Percentiles rank a stretch among this genome's conserved stretches.
These are phyloP conservation scores for Thermochaetoides dissita DNA, from an alignment of 2,329 filamentous ascomycete genomes.

Conservation along the genomic window DNA sequence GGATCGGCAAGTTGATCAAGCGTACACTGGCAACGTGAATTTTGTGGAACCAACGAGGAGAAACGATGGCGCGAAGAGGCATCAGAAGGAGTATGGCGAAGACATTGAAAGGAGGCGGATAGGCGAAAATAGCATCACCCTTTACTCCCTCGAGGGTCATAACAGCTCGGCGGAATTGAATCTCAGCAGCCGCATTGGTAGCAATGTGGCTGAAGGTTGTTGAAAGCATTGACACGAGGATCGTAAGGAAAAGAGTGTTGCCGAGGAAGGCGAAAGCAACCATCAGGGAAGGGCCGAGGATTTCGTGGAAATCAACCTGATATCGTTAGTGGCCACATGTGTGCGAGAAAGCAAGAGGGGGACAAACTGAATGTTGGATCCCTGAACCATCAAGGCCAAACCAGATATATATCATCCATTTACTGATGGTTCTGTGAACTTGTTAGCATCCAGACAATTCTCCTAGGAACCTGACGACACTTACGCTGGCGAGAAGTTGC, in stretches of 20 bases:
- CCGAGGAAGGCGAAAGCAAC: slow-evolving; percentile 73
- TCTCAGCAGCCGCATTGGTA: slow-evolving; percentile 64
- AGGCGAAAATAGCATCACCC: slow-evolving; percentile 68
- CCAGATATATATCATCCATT: slow-evolving; percentile 93
- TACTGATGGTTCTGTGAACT: slow-evolving; percentile 48
- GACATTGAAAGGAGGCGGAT: slow-evolving; percentile 73
- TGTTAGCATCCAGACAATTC: slow-evolving; percentile 1
- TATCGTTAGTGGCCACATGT: slow-evolving; percentile 4
- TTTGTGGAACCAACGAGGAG: slow-evolving; percentile 81
- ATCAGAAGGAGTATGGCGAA: slow-evolving; percentile 60
- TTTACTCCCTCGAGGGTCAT: slow-evolving; percentile 78
- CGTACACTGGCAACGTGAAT: slow-evolving; percentile 69
- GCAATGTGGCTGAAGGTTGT: slow-evolving; percentile 74
- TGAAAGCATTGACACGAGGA: slow-evolving; percentile 73
- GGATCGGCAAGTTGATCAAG: slow-evolving; percentile 58
- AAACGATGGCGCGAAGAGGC: slow-evolving; percentile 63
- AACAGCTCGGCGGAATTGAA: slow-evolving; percentile 68
- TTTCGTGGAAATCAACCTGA: slow-evolving; percentile 57
- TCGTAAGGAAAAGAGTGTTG: slow-evolving; percentile 79
- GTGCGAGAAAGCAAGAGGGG: no score
- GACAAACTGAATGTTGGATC: slow-evolving; percentile 36
- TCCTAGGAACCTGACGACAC: slow-evolving; percentile 7
- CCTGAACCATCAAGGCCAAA: slow-evolving; percentile 67
- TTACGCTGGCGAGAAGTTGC: slow-evolving; percentile 42
- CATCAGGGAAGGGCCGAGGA: slow-evolving; percentile 70